Conservation (phyloP, 139 green algal species). For the Picochlorum sp. region DNA sequence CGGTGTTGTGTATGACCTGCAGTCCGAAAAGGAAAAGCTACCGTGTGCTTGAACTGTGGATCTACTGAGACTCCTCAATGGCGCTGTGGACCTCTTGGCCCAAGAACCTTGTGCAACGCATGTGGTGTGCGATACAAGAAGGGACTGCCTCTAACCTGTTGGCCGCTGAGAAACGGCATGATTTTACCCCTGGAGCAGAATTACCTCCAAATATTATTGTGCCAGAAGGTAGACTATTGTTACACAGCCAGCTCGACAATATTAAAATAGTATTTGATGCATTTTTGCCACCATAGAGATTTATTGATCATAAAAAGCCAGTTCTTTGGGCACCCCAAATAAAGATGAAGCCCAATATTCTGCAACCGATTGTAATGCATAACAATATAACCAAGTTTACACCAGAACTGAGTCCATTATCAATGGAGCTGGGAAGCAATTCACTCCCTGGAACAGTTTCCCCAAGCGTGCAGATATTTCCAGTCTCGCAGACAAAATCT, state of each 20-base stretch:
- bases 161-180: constrained; percentile 33
- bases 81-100: constrained; percentile 60
- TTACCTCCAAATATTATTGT: constrained; percentile 18
- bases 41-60: constrained; percentile 48
- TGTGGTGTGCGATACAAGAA: constrained; percentile 70
- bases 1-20: background rate
- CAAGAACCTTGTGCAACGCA: constrained; percentile 74
- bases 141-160: constrained; percentile 41
- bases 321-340: constrained; percentile 5
- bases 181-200: constrained; percentile 23
- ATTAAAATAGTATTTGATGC: background rate
- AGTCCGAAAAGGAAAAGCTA: constrained; percentile 26
- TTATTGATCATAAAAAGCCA: background rate
- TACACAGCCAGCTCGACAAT: constrained; percentile 1
- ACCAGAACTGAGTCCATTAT: constrained; percentile 36
- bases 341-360: constrained; percentile 11
- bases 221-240: constrained; percentile 22
- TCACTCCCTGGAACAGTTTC: constrained; percentile 6
- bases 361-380: constrained; percentile 27
- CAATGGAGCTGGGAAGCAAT: constrained; percentile 16
- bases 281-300: background rate
- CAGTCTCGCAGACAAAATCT: constrained; percentile 3
- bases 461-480: background rate
- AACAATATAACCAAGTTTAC: constrained; percentile 32
- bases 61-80: constrained; percentile 59